Evolutionary conservation across 352 stramenopile species (phyloP), one percentile per base, ranked within the genome.

Genomic region (Phytophthora pluvialis): DNA sequence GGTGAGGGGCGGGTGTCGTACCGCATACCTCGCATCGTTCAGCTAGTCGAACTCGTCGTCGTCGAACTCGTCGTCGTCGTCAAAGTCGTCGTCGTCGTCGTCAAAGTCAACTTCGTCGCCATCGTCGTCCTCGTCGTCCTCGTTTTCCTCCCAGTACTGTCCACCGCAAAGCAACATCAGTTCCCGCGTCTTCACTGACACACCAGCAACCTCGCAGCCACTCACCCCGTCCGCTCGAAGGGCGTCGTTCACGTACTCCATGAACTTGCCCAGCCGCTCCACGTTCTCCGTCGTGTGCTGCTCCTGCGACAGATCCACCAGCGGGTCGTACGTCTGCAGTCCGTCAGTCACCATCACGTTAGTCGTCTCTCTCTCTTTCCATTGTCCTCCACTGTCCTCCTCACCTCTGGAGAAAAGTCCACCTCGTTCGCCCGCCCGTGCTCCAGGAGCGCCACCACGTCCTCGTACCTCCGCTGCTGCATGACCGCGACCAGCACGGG

Each of bases 161-260:
- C 39, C 1, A 57, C 28, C 12, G 66, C 48, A 45, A 42, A 26
- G 50, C 1, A 21, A 2, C 48, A 29, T 46, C 25, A 43, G 25
- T 35, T 28, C 15, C 7, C 40, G 15, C 43, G 25, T 49, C 47
- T 36, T 21, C 59, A 33, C 15, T 4, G 2, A 32, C 15, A 3
- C 3, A 16, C 15, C 38, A 43, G 16, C 9, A 47, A 25, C 8
- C 7, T 26, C 9, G 2, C 44, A 67, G 16, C n/a, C 9, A 60
- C 67, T 55, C 59, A 89, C 80, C 39, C 76, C 78, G 38, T 89
- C 80, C 32, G 72, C 70, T 40, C 73, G 72, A 31, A 89, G 56
- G 11, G 80, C 78, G 18, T 70, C 48, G 62, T 89, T 89, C 36
- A 89, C 68, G 54, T 86, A 89, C 35, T 67, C 36, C 76, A 89